A percentile compares a stretch with the other conserved stretches of the same genome.
Conservation (phyloP, 2,329 filamentous ascomycete species). For the Westerdykella sp. region DNA sequence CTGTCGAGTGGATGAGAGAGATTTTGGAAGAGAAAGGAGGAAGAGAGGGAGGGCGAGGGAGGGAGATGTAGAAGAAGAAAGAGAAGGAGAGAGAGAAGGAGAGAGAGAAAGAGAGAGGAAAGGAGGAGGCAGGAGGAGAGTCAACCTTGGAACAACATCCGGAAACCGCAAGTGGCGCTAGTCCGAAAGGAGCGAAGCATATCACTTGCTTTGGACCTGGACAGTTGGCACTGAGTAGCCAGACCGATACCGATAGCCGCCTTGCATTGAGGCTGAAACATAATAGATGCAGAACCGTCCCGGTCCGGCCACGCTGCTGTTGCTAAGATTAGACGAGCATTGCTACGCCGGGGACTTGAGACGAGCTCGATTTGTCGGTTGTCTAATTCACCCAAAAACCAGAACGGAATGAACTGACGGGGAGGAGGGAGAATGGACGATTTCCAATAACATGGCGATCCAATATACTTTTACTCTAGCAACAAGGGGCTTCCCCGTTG, state of each 20-base stretch:
- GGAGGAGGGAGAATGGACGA: neutral
- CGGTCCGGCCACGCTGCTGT: neutral
- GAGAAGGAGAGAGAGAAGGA: neutral
- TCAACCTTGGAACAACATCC: no score
- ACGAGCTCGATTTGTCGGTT: no score
- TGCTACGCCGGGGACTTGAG: neutral
- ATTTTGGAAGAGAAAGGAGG: no score
- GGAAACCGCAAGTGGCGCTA: no score
- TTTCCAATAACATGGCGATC: neutral
- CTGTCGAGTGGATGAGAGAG: neutral
- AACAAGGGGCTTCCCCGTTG: neutral
- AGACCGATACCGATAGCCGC: constrained; percentile 3
- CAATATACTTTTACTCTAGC: neutral
- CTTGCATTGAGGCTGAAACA: constrained; percentile 15
- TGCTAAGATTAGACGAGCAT: neutral
- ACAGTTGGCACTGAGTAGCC: no score
- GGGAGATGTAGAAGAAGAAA: neutral
- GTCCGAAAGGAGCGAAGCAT: no score
- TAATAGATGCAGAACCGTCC: constrained; percentile 2
- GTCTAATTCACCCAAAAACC: no score
- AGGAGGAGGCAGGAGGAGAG: neutral
- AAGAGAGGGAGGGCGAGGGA: neutral
- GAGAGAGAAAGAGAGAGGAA: neutral
- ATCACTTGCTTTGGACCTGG: no score
- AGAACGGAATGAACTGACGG: no score